A percentile compares a stretch with the other conserved stretches of the same genome.
These are phyloP conservation scores for Podaxis mareebaensis DNA, from an alignment of 768 basidiomycete species.

Conservation along the genomic window DNA sequence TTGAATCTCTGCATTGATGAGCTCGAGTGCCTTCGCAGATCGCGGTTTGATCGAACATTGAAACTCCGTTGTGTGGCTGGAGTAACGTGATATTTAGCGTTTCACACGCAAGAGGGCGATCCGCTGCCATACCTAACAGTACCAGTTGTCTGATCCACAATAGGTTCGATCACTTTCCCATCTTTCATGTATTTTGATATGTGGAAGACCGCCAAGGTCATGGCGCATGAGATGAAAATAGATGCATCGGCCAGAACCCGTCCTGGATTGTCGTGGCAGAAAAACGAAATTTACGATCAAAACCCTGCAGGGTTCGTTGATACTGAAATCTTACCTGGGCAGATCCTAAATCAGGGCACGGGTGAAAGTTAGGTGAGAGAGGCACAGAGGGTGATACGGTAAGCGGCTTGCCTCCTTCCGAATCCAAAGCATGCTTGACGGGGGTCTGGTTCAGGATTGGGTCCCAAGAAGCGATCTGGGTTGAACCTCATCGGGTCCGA, in stretches of 20 bases:
- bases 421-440: slow-evolving; percentile 52
- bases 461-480: slow-evolving; percentile 47
- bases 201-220: slow-evolving; percentile 43
- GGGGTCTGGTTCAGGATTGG: slow-evolving; percentile 44
- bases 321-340: slow-evolving; percentile 29
- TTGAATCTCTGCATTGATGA: slow-evolving; percentile 27
- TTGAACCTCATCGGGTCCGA: slow-evolving; percentile 45
- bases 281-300: neutral
- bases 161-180: slow-evolving; percentile 32
- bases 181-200: slow-evolving; percentile 31
- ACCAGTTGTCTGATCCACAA: slow-evolving; percentile 42
- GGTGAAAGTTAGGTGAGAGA: slow-evolving; percentile 3
- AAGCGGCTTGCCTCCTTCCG: slow-evolving; percentile 40
- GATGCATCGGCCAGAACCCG: slow-evolving; percentile 41
- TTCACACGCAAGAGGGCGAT: neutral
- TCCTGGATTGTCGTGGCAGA: slow-evolving; percentile 24
- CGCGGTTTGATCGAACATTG: slow-evolving; percentile 41
- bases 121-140: slow-evolving; percentile 40
- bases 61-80: slow-evolving; percentile 44
- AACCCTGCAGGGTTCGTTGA: slow-evolving; percentile 12
- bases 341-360: slow-evolving; percentile 27
- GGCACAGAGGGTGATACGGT: slow-evolving; percentile 6
- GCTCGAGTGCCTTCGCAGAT: slow-evolving; percentile 38
- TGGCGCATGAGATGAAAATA: slow-evolving; percentile 40
- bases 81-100: neutral